Base-by-base conservation (phyloP, 1,139 yeast species). In the Geotrichum klebahnii region DNA sequence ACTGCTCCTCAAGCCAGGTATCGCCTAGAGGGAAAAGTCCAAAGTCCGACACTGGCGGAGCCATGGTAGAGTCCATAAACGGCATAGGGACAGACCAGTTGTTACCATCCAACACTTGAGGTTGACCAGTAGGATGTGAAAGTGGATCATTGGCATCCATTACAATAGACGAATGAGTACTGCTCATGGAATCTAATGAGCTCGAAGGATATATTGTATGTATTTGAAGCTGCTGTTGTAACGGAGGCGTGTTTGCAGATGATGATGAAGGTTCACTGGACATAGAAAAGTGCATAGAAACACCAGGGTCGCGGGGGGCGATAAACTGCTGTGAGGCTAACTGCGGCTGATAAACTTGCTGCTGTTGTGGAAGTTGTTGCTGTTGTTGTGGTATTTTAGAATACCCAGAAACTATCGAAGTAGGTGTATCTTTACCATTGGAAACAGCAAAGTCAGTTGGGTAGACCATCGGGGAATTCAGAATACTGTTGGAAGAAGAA, bases 1-100 rank as follows among this genome's bases (percentile, higher is more conserved):
- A 14, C 12, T 28, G 40, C 5, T 47, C 50, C 10, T 47, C 50
- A 40, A 28, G 22, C 31, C 31, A 31, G 16, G 44, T 20, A 2
- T 34, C 39, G 5, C 26, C 32, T 10, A 38, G n/a, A 8, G 38
- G 6, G 19, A 10, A 10, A 12, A 35, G 6, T 3, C 23, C 20
- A 17, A 14, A 35, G 20, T 17, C 23, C 22, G 17, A 14, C 38
- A 35, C n/a, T 9, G 17, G 17, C n/a, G 34, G 34, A 14, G n/a
- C 33, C 16, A 22, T 23, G 29, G 37, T 16, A 20, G 5, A 16
- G 31, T 41, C 37, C 36, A 32, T 20, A 16, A 20, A 41, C 6
- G 37, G 26, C 37, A 41, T 19, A 10, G 37, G 29, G 36, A 22
- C 17, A 14, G n/a, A 36, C 38, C 19, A 6, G 12, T 9, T 17